A percentile compares a stretch with the other conserved stretches of the same genome.
Conservation (phyloP, 495 filamentous ascomycete genomes). For the Chlorociboria aeruginascens region DNA sequence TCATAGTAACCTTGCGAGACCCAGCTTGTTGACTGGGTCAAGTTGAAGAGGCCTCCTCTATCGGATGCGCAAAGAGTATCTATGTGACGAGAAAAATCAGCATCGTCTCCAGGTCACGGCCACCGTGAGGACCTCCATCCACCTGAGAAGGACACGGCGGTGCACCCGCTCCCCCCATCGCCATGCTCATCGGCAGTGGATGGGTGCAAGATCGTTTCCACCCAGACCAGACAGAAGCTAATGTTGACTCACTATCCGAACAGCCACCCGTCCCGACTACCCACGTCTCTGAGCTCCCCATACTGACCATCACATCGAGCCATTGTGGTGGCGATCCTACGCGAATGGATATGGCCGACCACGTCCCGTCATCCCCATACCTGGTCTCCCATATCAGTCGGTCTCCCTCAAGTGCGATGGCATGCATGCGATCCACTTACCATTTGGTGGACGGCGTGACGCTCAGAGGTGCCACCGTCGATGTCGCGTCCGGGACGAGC, state of each 20-base stretch:
- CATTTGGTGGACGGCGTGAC: constrained; percentile 15
- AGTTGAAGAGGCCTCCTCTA: constrained; percentile 42
- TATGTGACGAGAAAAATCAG: background rate
- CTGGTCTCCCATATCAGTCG: constrained; percentile 6
- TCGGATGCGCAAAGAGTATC: constrained; percentile 20
- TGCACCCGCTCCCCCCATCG: too few species aligned
- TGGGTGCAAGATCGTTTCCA: too few species aligned
- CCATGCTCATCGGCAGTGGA: too few species aligned
- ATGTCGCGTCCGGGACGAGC: constrained; percentile 1
- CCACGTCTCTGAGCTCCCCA: constrained; percentile 45
- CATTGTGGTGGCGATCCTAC: constrained; percentile 45
- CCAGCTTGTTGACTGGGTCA: constrained; percentile 42
- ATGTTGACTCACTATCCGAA: constrained; percentile 17
- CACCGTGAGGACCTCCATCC: background rate
- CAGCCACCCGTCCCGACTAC: constrained; percentile 41
- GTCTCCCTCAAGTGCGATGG: background rate
- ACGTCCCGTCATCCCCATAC: constrained; percentile 39
- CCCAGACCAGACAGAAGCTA: constrained; percentile 15
- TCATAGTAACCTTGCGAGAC: constrained; percentile 39
- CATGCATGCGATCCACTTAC: constrained; percentile 2
- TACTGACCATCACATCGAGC: constrained; percentile 44
- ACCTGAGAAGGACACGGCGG: too few species aligned
- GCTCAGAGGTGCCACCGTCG: constrained; percentile 2
- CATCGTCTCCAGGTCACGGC: too few species aligned
- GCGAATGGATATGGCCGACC: constrained; percentile 40